A percentile compares a stretch with the other conserved stretches of the same genome.
These are phyloP conservation scores for Grigorovia humatica DNA, from an alignment of 805 yeast species.

Conservation along the genomic window DNA sequence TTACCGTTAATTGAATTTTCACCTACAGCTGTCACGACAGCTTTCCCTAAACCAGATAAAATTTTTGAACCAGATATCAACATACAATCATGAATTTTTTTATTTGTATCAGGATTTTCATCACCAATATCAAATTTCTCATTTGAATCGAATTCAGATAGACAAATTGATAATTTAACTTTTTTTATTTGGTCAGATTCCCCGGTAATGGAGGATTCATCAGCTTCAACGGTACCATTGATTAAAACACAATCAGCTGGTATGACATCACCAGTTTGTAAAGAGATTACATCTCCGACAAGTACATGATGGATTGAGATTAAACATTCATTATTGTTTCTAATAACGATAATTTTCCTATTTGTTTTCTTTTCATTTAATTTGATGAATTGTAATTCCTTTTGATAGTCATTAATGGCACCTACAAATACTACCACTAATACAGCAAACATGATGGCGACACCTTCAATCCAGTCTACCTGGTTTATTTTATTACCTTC, in stretches of 20 bases:
- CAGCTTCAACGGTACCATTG: conserved; percentile 72
- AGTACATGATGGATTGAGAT: conserved; percentile 64
- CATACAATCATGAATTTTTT: conserved; percentile 54
- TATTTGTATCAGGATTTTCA: conserved; percentile 2
- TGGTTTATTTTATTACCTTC: conserved; percentile 70
- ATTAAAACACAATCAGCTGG: conserved; percentile 81
- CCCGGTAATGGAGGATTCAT: conserved; percentile 89
- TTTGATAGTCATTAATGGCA: conserved; percentile 92
- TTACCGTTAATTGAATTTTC: conserved; percentile 81
- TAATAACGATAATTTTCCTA: conserved; percentile 62
- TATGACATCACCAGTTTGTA: conserved; percentile 90
- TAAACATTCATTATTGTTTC: conserved; percentile 58
- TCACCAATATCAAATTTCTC: conserved; percentile 11
- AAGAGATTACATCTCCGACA: conserved; percentile 74
- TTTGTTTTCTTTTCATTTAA: conserved; percentile 83
- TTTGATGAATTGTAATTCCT: conserved; percentile 84
- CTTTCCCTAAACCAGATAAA: conserved; percentile 76
- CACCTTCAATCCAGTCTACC: conserved; percentile 98
- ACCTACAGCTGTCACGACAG: conserved; percentile 86
- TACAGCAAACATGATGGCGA: conserved; percentile 89
- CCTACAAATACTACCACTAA: conserved; percentile 86
- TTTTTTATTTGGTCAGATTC: conserved; percentile 80
- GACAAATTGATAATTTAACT: conserved; percentile 38
- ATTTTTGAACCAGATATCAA: conserved; percentile 87
- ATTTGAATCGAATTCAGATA: conserved; percentile 22